Evolutionary conservation across 2,329 filamentous ascomycete species (phyloP), one percentile per base, ranked within the genome.

Genomic region (Botrytis squamosa): DNA sequence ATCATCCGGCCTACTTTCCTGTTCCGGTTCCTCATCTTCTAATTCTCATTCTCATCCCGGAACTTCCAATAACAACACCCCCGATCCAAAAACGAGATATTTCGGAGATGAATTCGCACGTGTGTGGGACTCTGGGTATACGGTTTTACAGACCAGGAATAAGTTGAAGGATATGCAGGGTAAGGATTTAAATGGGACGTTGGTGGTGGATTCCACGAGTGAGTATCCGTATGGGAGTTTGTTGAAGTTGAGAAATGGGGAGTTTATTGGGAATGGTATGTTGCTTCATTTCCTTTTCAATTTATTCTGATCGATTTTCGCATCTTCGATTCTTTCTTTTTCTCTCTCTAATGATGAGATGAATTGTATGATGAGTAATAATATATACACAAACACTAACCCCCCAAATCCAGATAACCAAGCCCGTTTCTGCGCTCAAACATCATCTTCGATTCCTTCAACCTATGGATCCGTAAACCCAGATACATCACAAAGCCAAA

Each of bases 181-280:
- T 1, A 72, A 42, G 36, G 70, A 72, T 68, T 25, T 72, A 3
- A 72, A 68, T 20, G 70, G 70, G 3, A 36, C 42, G 2, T 16
- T 36, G 20, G 29, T 33, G 0, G 29, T 72, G 38, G 70, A 72
- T 46, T 57, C 46, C 1, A 68, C 46, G 63, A 72, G 44, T n/a
- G 63, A 72, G 38, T 66, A 64, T 66, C 62, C 60, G 14, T 67
- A 72, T 67, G 62, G 63, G 2, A 68, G 36, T 55, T 16, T 67
- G 22, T 59, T 72, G 52, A n/a, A 10, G 20, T 57, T 72, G 63
- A 40, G 36, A 3, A 57, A 67, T 68, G 29, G 12, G 25, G 49
- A 44, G 4, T 57, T 72, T 68, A n/a, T 72, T 16, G 63, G 70
- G 7, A 72, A 59, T 72, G 63, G 70, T 68, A 36, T n/a, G 63